Conservation (phyloP, 2,329 filamentous ascomycete species). For the Hypoxylon sp. region DNA sequence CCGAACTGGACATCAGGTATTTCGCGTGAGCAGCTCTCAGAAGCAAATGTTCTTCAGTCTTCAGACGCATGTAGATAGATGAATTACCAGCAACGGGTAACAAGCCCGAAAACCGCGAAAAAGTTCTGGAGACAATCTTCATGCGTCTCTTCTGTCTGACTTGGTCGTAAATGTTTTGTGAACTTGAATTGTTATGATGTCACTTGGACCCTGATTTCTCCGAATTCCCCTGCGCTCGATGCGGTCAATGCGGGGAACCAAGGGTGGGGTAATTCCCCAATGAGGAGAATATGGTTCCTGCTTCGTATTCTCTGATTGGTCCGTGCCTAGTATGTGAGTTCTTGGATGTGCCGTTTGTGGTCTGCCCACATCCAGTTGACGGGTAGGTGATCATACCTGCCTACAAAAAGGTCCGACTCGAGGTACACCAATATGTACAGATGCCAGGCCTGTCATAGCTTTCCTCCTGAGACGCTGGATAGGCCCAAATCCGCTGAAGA, state of each 20-base stretch:
- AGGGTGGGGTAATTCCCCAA: slow-evolving; percentile 20
- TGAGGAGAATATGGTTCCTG: slow-evolving; percentile 2
- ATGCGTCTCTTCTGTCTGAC: not conserved
- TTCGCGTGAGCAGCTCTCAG: slow-evolving; percentile 2
- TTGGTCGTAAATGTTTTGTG: not conserved
- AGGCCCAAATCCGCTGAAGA: not conserved
- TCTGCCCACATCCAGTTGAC: not conserved
- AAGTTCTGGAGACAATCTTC: not conserved
- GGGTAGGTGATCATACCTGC: too few species aligned
- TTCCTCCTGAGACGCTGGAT: not conserved
- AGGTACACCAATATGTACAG: too few species aligned
- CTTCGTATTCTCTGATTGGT: slow-evolving; percentile 12
- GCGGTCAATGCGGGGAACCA: slow-evolving; percentile 20
- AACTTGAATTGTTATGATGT: slow-evolving; percentile 27
- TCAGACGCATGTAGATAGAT: slow-evolving; percentile 32
- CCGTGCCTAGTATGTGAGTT: too few species aligned
- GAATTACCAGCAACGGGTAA: slow-evolving; percentile 33
- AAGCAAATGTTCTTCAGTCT: slow-evolving; percentile 10
- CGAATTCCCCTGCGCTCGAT: not conserved
- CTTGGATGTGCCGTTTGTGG: not conserved
- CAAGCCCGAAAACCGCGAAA: slow-evolving; percentile 2
- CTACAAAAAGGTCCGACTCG: too few species aligned
- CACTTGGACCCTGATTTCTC: slow-evolving; percentile 24
- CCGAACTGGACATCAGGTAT: not conserved
- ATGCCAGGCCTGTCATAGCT: too few species aligned